phyloP scores from a whole-genome alignment of 1,284 basidiomycete genomes.

The Malassezia restricta region DNA sequence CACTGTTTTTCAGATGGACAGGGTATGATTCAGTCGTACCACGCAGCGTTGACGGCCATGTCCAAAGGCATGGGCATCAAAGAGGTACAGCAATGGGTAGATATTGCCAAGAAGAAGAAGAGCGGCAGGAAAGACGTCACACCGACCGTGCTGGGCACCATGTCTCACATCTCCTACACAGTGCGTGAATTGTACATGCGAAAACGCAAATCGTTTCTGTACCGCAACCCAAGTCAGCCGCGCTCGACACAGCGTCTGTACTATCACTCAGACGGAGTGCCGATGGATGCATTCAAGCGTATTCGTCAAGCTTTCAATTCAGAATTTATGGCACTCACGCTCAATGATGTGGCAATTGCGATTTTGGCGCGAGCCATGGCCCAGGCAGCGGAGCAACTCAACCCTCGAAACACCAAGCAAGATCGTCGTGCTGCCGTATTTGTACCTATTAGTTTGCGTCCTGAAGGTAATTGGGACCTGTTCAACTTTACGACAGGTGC shows the following conservation, averaged over 20 bases:
- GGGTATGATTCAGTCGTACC: constrained; percentile 45
- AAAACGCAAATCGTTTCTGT: constrained; percentile 34
- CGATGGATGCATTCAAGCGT: constrained; percentile 40
- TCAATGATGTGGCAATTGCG: constrained; percentile 43
- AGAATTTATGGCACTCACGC: constrained; percentile 29
- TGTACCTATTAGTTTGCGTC: constrained; percentile 39
- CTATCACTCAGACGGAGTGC: constrained; percentile 38
- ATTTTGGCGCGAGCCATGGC: constrained; percentile 34
- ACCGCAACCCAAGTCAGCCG: constrained; percentile 18
- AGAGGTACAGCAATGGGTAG: constrained; percentile 36
- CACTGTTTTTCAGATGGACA: constrained; percentile 44
- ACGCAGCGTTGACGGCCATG: constrained; percentile 38
- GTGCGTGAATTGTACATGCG: constrained; percentile 40
- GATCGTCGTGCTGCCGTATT: constrained; percentile 44
- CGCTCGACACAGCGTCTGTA: constrained; percentile 30
- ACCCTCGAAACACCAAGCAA: constrained; percentile 20
- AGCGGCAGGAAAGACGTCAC: constrained; percentile 31
- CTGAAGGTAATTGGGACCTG: constrained; percentile 38
- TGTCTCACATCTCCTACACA: constrained; percentile 30
- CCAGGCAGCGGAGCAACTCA: constrained; percentile 21
- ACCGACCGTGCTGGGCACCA: constrained; percentile 32
- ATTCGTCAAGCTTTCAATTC: constrained; percentile 39
- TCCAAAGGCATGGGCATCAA: constrained; percentile 27
- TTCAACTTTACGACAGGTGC: constrained; percentile 40
- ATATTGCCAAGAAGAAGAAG: constrained; percentile 20